Conservation (phyloP, 2,329 filamentous ascomycete genomes). For the Colletotrichum caudatum region DNA sequence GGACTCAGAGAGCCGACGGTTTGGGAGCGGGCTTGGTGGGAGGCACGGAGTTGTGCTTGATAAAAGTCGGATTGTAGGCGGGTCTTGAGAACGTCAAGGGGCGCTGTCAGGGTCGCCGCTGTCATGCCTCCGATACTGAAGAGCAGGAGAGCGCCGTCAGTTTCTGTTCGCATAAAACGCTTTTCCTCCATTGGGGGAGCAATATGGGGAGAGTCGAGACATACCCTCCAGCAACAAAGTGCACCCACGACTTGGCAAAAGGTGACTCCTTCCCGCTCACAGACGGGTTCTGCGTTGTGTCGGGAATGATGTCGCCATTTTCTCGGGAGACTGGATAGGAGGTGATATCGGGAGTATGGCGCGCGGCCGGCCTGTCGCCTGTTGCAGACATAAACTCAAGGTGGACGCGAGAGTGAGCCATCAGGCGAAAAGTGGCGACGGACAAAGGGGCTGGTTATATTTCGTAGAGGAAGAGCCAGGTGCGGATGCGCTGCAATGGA, state of each 20-base stretch:
- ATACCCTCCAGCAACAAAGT: constrained; percentile 92
- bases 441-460: background rate
- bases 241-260: constrained; percentile 86
- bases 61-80: constrained; percentile 95
- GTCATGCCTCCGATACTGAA: constrained; percentile 88
- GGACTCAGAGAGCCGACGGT: constrained; percentile 68
- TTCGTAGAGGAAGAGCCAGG: background rate
- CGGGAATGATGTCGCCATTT: constrained; percentile 66
- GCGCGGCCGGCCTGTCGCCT: constrained; percentile 46
- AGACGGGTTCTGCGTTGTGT: constrained; percentile 50
- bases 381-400: constrained; percentile 47
- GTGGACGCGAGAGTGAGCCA: constrained; percentile 50
- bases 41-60: constrained; percentile 81
- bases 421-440: constrained; percentile 38
- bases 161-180: background rate
- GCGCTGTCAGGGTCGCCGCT: constrained; percentile 90
- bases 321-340: constrained; percentile 63
- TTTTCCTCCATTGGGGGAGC: background rate
- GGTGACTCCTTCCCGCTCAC: constrained; percentile 56
- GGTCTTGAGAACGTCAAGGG: constrained; percentile 94
- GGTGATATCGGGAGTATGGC: constrained; percentile 35
- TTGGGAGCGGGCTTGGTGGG: constrained; percentile 70
- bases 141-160: constrained; percentile 23
- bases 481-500: background rate
- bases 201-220: constrained; percentile 48